phyloP scores from a whole-genome alignment of 768 basidiomycete species.

The Termitomyces sp. region DNA sequence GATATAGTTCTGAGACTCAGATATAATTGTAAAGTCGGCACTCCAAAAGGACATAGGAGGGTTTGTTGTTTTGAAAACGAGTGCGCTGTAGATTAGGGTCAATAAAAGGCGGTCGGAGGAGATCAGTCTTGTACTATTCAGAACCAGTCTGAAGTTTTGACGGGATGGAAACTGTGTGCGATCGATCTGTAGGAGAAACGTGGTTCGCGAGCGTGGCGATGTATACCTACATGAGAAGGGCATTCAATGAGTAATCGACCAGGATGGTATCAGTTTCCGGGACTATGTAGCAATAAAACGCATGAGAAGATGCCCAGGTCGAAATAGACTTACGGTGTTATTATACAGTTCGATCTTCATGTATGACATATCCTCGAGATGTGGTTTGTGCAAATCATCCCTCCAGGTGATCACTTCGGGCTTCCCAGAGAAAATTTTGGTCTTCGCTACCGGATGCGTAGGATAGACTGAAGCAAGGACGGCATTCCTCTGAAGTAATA shows the following conservation, averaged over 20 bases:
- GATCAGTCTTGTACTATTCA: slow-evolving; percentile 20
- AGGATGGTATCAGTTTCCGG: background rate
- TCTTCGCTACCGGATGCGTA: slow-evolving; percentile 40
- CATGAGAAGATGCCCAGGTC: background rate
- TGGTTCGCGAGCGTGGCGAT: slow-evolving; percentile 36
- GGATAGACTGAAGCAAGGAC: slow-evolving; percentile 39
- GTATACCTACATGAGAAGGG: slow-evolving; percentile 26
- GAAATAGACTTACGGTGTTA: slow-evolving; percentile 25
- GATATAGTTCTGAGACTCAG: slow-evolving; percentile 10
- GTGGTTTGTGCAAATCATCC: slow-evolving; percentile 38
- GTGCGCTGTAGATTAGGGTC: slow-evolving; percentile 17
- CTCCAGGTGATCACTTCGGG: slow-evolving; percentile 40
- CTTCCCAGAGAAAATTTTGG: slow-evolving; percentile 38
- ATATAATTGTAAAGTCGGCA: slow-evolving; percentile 41
- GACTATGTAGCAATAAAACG: background rate
- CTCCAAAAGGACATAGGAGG: slow-evolving; percentile 36
- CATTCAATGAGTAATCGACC: background rate
- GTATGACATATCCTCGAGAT: slow-evolving; percentile 32
- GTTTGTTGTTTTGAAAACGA: slow-evolving; percentile 26
- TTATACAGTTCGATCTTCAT: slow-evolving; percentile 43
- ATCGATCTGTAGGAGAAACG: slow-evolving; percentile 29
- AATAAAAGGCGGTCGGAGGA: background rate
- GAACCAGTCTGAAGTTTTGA: slow-evolving; percentile 19
- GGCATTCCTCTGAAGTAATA: background rate
- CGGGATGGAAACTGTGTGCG: slow-evolving; percentile 28